Evolutionary conservation across 148 eudicot species (phyloP), one percentile per base, ranked within the genome.

Genomic region (Cornus florida): DNA sequence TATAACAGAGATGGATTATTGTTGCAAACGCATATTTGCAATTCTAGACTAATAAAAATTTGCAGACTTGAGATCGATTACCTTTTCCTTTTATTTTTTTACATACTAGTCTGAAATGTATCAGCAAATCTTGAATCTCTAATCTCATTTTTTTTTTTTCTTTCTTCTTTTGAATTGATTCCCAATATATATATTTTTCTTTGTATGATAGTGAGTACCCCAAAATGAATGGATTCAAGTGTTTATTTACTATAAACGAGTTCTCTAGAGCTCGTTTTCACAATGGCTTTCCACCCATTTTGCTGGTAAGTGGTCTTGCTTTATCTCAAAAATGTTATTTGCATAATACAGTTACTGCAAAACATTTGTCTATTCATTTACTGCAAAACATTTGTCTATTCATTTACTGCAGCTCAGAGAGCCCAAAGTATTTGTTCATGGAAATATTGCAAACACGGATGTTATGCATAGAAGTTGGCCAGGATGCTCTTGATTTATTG

Each of bases 231-330:
- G n/a, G n/a, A n/a, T n/a, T n/a, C n/a, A n/a, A n/a, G n/a, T n/a
- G n/a, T n/a, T n/a, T n/a, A n/a, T n/a, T n/a, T n/a, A n/a, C n/a
- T n/a, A n/a, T n/a, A n/a, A n/a, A n/a, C n/a, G n/a, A n/a, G n/a
- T n/a, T n/a, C n/a, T n/a, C n/a, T n/a, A n/a, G n/a, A n/a, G n/a
- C n/a, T n/a, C n/a, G n/a, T n/a, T n/a, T n/a, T n/a, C n/a, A n/a
- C n/a, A 83, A 72, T 78, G 88, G 92, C 41, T 56, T 89, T 80
- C 97, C 91, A 76, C 95, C 93, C n/a, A 69, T 92, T 82, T 78
- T 83, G 68, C 72, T 92, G 95, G 97, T 90, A 84, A 82, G 90
- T 10, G 68, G 48, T 70, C 20, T 68, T 14, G 62, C 74, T 33
- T 19, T 57, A 10, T 69, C 17, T 23, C 33, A 57, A 4, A 33